Evolutionary conservation across 2,329 filamentous ascomycete species (phyloP).

Genomic region (Penicillium griseofulvum): DNA sequence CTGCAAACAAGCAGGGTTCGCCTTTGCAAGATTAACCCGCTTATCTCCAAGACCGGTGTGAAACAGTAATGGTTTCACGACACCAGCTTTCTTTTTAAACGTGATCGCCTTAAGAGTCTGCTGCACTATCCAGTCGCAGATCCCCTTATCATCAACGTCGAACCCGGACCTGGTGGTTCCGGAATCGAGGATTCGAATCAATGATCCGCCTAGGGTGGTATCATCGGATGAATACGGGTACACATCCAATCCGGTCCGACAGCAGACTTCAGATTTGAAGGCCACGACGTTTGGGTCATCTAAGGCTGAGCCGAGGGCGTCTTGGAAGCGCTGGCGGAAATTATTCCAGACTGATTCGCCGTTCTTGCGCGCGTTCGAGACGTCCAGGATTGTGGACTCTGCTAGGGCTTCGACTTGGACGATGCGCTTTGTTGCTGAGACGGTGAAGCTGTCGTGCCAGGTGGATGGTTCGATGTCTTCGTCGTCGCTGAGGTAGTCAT

Average conservation of each 20-base stretch:
- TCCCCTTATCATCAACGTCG: constrained; percentile 57
- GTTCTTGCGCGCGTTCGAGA: constrained; percentile 36
- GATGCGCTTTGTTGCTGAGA: constrained; percentile 66
- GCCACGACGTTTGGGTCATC: constrained; percentile 67
- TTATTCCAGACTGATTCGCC: constrained; percentile 26
- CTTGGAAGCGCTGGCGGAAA: constrained; percentile 31
- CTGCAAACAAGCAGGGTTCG: constrained; percentile 75
- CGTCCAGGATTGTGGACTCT: constrained; percentile 58
- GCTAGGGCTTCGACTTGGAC: constrained; percentile 75
- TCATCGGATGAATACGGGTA: constrained; percentile 49
- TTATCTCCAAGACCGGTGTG: constrained; percentile 81
- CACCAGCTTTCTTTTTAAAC: constrained; percentile 47
- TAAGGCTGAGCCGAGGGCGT: constrained; percentile 56
- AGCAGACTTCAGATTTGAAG: constrained; percentile 83
- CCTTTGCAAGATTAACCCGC: constrained; percentile 68
- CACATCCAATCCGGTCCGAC: constrained; percentile 70
- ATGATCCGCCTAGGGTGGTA: constrained; percentile 29
- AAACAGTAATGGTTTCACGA: constrained; percentile 74
- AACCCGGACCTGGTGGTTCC: constrained; percentile 27
- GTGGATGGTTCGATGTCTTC: constrained; percentile 56
- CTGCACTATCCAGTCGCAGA: constrained; percentile 71
- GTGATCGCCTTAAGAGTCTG: constrained; percentile 54
- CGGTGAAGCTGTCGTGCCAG: constrained; percentile 66
- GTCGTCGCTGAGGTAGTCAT: constrained; percentile 65
- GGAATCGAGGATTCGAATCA: constrained; percentile 28